Percentiles rank a stretch among this genome's conserved stretches.
Conservation (phyloP, 345 rosid species). For the Brassica cretica region DNA sequence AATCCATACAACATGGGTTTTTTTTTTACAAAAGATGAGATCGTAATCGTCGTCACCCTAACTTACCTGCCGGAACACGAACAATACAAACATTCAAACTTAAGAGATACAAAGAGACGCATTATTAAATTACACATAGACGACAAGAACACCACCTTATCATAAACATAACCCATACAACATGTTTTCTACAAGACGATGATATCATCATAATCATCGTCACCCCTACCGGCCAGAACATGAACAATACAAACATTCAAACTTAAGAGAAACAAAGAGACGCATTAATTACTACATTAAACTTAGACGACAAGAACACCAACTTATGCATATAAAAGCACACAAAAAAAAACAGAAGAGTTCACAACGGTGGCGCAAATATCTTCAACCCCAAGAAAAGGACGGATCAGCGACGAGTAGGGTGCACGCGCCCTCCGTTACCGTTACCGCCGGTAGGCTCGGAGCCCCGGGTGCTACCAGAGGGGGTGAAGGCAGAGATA, state of each 20-base stretch:
- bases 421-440: slow-evolving; percentile 14
- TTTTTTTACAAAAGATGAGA: no score
- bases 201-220: neutral
- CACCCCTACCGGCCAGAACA: neutral
- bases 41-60: no score
- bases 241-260: neutral
- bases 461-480: slow-evolving; percentile 4
- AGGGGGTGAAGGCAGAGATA: slow-evolving; percentile 15
- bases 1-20: no score
- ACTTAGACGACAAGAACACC: neutral
- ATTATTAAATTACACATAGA: no score
- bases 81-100: no score
- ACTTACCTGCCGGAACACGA: no score
- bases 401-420: slow-evolving; percentile 14
- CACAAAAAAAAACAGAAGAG: neutral
- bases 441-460: neutral
- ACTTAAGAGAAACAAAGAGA: neutral
- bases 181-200: neutral
- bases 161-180: neutral
- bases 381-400: neutral
- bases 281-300: neutral
- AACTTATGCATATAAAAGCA: neutral
- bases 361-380: neutral
- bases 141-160: no score
- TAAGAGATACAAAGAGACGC: no score